Evolutionary conservation across 148 eudicot genomes (phyloP).

Genomic region (Rhododendron molle): DNA sequence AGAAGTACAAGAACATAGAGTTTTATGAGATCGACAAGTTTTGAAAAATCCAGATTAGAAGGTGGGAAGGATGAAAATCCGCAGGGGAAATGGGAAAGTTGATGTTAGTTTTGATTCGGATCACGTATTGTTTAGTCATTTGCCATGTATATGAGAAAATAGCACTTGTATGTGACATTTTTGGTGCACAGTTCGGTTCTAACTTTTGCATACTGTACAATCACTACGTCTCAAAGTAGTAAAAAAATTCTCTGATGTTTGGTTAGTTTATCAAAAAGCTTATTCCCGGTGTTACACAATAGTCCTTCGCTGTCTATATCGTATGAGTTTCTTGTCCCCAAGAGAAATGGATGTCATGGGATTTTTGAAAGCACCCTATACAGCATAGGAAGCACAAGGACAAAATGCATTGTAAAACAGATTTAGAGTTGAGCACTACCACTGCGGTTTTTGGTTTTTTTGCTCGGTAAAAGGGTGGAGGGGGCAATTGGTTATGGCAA

Average conservation of each 20-base stretch:
- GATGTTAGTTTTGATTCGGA: not conserved
- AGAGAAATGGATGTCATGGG: not conserved
- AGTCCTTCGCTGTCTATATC: not conserved
- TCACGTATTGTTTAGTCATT: no score
- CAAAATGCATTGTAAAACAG: not conserved
- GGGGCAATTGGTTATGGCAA: not conserved
- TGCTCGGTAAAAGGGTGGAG: not conserved
- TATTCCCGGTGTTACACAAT: not conserved
- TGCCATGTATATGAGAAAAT: not conserved
- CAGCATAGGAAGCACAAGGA: not conserved
- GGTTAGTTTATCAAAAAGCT: not conserved
- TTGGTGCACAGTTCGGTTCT: not conserved
- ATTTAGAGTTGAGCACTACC: not conserved
- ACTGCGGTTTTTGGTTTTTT: not conserved
- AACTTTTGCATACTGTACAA: not conserved
- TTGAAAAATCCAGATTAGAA: not conserved
- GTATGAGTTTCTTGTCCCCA: not conserved
- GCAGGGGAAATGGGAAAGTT: not conserved
- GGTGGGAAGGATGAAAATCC: not conserved
- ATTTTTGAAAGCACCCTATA: not conserved
- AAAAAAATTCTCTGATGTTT: not conserved
- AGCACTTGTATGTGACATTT: not conserved
- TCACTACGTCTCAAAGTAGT: not conserved
- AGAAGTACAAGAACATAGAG: slow-evolving; percentile 92
- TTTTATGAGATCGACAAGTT: slow-evolving; percentile 72